These are phyloP conservation scores for Solanum chilense DNA, from an alignment of 257 asterid genomes.

Conservation along the genomic window DNA sequence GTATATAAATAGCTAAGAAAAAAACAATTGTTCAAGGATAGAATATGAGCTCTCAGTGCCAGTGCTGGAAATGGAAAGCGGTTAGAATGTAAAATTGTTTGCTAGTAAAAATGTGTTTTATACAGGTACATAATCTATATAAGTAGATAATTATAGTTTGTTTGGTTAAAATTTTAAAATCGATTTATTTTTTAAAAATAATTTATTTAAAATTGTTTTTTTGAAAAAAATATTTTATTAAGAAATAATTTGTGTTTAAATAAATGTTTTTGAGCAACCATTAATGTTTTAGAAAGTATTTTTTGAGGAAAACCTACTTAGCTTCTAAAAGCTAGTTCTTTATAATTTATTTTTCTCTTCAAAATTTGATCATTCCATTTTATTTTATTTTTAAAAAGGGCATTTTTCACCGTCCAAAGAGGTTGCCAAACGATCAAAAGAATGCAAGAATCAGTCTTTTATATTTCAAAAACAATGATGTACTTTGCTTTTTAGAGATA, in stretches of 20 bases:
- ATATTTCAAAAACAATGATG: too few species aligned
- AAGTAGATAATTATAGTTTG: too few species aligned
- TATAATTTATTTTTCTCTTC: background rate
- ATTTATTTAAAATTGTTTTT: too few species aligned
- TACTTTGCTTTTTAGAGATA: too few species aligned
- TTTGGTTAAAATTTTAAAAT: background rate
- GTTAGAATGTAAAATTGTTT: background rate
- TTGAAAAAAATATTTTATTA: background rate
- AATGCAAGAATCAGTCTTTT: too few species aligned
- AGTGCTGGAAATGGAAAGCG: background rate
- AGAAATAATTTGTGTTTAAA: background rate
- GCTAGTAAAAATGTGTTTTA: background rate
- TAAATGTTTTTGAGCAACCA: background rate
- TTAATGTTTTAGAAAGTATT: background rate
- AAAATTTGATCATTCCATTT: background rate
- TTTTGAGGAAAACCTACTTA: background rate
- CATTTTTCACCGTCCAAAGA: background rate
- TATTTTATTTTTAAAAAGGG: too few species aligned
- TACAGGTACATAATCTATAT: background rate
- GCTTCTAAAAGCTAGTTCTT: background rate
- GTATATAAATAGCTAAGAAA: too few species aligned
- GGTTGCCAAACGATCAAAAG: too few species aligned
- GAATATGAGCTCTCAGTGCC: background rate
- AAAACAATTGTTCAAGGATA: background rate
- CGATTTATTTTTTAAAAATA: rapidly evolving